Evolutionary conservation across 1,284 basidiomycete species (phyloP).

Genomic region (Melampsora larici-populina): DNA sequence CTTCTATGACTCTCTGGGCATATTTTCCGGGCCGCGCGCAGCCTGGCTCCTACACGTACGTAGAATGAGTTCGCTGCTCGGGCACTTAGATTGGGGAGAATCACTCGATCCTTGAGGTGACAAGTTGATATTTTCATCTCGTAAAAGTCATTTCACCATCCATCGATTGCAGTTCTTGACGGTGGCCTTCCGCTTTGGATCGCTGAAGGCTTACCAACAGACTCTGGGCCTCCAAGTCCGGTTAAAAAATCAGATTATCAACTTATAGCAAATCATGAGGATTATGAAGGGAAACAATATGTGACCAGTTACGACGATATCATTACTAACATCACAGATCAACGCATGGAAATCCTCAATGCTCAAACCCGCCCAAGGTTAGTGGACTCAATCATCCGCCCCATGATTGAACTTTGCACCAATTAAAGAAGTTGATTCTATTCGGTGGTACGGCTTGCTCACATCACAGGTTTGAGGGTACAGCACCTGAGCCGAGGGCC

Average conservation of each 20-base stretch:
- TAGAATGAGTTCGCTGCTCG: no score
- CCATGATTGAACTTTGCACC: not conserved
- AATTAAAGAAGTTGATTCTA: not conserved
- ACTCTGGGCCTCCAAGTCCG: no score
- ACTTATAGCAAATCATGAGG: conserved; percentile 54
- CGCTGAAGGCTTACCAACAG: no score
- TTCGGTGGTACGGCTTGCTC: no score
- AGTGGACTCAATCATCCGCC: not conserved
- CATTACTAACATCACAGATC: conserved; percentile 13
- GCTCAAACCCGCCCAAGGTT: conserved; percentile 48
- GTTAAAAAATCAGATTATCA: conserved; percentile 46
- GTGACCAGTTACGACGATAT: conserved; percentile 46
- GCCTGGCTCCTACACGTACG: conserved; percentile 65
- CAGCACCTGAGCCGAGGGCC: conserved; percentile 65
- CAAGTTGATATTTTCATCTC: no score
- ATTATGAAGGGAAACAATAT: conserved; percentile 51
- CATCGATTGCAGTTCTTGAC: no score
- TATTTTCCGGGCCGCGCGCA: no score
- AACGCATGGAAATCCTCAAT: conserved; percentile 48
- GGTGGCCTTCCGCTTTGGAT: no score
- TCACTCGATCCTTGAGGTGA: no score
- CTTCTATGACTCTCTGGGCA: no score
- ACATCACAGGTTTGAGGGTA: conserved; percentile 58
- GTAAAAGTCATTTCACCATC: conserved; percentile 75
- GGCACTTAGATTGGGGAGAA: no score